Conservation (phyloP, 805 yeast genomes). For the Metschnikowia sp. region DNA sequence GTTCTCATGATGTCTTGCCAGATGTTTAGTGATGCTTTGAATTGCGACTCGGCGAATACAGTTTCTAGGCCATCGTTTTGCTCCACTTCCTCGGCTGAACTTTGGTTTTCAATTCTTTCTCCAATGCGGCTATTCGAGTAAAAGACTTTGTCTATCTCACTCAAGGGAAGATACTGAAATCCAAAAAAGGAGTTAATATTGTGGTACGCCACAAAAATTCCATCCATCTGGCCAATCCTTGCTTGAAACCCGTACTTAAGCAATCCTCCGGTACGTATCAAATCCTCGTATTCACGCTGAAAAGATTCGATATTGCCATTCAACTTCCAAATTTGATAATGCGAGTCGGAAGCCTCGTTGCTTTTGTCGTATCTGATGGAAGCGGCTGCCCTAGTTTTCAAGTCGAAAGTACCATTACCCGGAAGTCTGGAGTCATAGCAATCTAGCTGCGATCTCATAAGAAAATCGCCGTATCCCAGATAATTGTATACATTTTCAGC, state of each 20-base stretch:
- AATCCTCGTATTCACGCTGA: conserved; percentile 74
- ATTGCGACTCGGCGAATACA: conserved; percentile 18
- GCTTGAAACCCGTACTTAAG: conserved; percentile 89
- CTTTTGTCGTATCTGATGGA: conserved; percentile 78
- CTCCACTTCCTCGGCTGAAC: conserved; percentile 8
- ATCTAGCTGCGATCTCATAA: conserved; percentile 89
- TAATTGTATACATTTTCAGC: conserved; percentile 59
- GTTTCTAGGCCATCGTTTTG: conserved; percentile 12
- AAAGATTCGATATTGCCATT: conserved; percentile 75
- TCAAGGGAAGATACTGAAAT: conserved; percentile 79
- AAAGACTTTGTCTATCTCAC: conserved; percentile 57
- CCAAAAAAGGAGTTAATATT: conserved; percentile 80
- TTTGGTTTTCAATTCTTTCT: conserved; percentile 8
- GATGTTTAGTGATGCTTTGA: conserved; percentile 18
- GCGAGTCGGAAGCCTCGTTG: conserved; percentile 51
- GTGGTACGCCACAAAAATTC: conserved; percentile 89
- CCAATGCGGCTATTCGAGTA: conserved; percentile 16
- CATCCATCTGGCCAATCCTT: conserved; percentile 94
- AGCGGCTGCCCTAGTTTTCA: conserved; percentile 88
- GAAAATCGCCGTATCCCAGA: conserved; percentile 60
- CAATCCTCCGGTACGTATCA: conserved; percentile 66
- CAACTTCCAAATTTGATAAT: conserved; percentile 63
- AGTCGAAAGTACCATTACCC: conserved; percentile 87
- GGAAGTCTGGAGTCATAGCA: conserved; percentile 75
- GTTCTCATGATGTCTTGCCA: conserved; percentile 29